Evolutionary conservation across 257 asterid genomes (phyloP), one percentile per base, ranked within the genome.

Genomic region (Solanum corneliomulleri): DNA sequence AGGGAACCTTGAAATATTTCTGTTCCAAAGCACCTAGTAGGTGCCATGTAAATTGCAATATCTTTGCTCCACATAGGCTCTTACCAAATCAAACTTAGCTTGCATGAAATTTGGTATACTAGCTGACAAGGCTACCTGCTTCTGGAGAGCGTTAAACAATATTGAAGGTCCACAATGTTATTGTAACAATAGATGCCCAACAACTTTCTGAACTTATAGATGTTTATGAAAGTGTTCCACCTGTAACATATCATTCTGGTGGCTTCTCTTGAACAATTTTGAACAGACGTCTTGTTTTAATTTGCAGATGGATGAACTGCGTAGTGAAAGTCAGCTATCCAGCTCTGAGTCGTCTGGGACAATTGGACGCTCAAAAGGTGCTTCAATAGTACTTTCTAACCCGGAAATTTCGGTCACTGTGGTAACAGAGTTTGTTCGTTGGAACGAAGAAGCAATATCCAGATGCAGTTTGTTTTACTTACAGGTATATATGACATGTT

Each of bases 371-470:
- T 92, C 99, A n/a, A 97, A 92, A 92, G 99, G 99, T 88, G 96
- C 98, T 88, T 90, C 98, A 87, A 70, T 95, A 44, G 89, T 95
- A 89, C 94, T 98, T 74, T 93, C 95, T 69, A 95, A 89, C 92
- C 98, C 92, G 85, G 98, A 96, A 91, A 95, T 97, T 91, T 95
- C 98, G 33, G 98, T 96, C 86, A 92, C 99, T 52, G 98, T 91
- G 83, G 99, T 97, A 90, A 94, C 99, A n/a, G 98, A 97, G 94
- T 95, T 95, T 90, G 98, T 95, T 82, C 96, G 97, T 75, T 97
- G 99, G 99, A 97, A 97, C 60, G 99, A 97, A 91, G 99, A 97
- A 92, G 99, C 99, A 88, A 89, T 95, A 70, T 91, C 98, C 66
- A 92, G 99, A 91, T 94, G 96, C 78, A 91, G 94, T 90, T 90